Evolutionary conservation across 805 yeast genomes (phyloP).

Genomic region (Barnettozyma populi): DNA sequence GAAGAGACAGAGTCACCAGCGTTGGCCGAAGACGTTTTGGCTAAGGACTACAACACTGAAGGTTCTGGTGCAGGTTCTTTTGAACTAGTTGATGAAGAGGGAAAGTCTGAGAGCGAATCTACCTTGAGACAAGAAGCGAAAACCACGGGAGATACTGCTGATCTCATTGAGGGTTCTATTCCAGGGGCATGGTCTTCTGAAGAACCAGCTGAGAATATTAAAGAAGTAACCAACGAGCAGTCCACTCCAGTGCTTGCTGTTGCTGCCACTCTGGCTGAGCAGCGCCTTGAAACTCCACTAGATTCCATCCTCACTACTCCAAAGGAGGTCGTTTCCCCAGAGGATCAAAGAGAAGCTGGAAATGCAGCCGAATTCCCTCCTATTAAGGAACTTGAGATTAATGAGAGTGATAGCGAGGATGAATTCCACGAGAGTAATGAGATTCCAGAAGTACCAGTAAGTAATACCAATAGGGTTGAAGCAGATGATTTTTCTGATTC

Average conservation of each 20-base stretch:
- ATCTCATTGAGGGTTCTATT: constrained; percentile 21
- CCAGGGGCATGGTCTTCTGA: constrained; percentile 26
- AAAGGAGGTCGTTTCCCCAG: background rate
- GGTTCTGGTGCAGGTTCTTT: constrained; percentile 21
- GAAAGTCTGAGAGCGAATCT: constrained; percentile 16
- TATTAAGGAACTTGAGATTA: constrained; percentile 47
- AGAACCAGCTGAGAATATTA: background rate
- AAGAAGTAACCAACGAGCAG: background rate
- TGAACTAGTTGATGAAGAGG: constrained; percentile 8
- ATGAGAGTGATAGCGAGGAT: constrained; percentile 42
- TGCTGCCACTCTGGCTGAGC: constrained; percentile 6
- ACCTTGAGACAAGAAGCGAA: constrained; percentile 7
- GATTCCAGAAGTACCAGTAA: constrained; percentile 13
- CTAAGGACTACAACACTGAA: constrained; percentile 23
- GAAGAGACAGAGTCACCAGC: constrained; percentile 22
- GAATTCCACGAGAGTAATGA: constrained; percentile 38
- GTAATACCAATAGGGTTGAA: background rate
- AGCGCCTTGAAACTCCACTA: constrained; percentile 7
- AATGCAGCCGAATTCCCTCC: constrained; percentile 56
- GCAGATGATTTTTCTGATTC: constrained; percentile 1
- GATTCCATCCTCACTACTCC: constrained; percentile 1
- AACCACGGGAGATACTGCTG: constrained; percentile 11
- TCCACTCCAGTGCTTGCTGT: constrained; percentile 16
- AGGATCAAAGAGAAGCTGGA: background rate
- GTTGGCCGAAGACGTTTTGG: constrained; percentile 27